Conservation (phyloP, 2,329 filamentous ascomycete genomes). For the Dothideomycetes sp. region DNA sequence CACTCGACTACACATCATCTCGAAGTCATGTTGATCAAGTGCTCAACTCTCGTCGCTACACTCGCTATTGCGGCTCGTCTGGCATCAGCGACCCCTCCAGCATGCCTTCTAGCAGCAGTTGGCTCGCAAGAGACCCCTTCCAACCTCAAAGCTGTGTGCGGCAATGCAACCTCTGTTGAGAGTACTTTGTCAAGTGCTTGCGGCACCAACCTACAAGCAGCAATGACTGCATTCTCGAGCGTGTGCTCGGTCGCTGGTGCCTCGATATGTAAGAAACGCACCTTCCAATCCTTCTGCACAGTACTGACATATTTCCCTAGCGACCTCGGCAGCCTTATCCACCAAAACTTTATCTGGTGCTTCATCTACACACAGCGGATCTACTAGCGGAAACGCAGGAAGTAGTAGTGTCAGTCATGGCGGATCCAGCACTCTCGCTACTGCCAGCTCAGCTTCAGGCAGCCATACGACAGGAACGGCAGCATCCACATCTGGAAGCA, state of each 20-base stretch:
- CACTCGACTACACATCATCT: no score
- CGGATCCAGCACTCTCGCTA: not conserved
- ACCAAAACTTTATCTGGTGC: not conserved
- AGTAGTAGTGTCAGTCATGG: not conserved
- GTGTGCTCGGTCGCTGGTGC: constrained; percentile 22
- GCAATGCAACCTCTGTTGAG: constrained; percentile 16
- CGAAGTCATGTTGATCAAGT: not conserved
- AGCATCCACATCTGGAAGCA: no score
- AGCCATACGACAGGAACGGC: not conserved
- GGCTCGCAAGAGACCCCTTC: constrained; percentile 24
- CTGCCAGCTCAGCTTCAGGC: not conserved
- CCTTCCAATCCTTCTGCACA: not conserved
- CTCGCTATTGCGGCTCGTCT: not conserved
- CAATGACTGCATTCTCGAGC: constrained; percentile 19
- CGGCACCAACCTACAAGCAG: constrained; percentile 16
- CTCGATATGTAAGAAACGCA: constrained; percentile 16
- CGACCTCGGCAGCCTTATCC: not conserved
- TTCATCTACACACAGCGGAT: not conserved
- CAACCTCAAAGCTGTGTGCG: constrained; percentile 22
- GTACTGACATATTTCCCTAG: not conserved
- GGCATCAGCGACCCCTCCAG: constrained; percentile 26
- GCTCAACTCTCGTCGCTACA: not conserved
- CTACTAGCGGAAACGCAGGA: not conserved
- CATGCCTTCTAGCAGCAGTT: constrained; percentile 40
- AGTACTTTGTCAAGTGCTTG: constrained; percentile 19